These are phyloP conservation scores for Ophiostoma fasciatum DNA, from an alignment of 2,329 filamentous ascomycete species.

Conservation along the genomic window DNA sequence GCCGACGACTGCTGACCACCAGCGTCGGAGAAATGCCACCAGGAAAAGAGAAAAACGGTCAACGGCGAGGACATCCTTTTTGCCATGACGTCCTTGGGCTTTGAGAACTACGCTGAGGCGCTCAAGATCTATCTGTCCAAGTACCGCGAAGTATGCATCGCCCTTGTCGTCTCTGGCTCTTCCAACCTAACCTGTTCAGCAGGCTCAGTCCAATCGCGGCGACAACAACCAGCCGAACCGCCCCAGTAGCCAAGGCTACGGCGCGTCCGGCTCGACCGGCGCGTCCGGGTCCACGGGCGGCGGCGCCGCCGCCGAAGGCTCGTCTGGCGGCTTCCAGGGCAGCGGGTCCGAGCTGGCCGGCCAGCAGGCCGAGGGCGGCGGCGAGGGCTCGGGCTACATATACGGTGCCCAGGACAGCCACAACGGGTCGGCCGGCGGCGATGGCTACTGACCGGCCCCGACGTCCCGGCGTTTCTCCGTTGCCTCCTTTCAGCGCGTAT, in stretches of 20 bases:
- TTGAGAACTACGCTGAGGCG: slow-evolving; percentile 97
- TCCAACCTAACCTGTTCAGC: no score
- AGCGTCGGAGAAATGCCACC: slow-evolving; percentile 99
- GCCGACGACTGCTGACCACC: no score
- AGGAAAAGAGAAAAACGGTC: slow-evolving; percentile 98
- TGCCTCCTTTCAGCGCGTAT: slow-evolving; percentile 2
- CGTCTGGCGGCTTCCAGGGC: slow-evolving; percentile 29
- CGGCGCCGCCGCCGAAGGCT: slow-evolving; percentile 24
- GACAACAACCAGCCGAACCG: slow-evolving; percentile 34
- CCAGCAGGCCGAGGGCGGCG: slow-evolving; percentile 28
- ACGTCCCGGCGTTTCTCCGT: neutral
- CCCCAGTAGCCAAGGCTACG: slow-evolving; percentile 39
- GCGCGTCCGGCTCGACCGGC: slow-evolving; percentile 26
- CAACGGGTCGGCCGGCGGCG: slow-evolving; percentile 39
- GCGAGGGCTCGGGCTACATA: slow-evolving; percentile 30
- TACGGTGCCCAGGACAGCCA: slow-evolving; percentile 40
- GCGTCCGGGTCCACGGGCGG: no score
- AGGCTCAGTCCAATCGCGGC: slow-evolving; percentile 68
- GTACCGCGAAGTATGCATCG: slow-evolving; percentile 95
- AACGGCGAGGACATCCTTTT: slow-evolving; percentile 98
- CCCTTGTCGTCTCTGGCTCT: no score
- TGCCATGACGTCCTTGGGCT: slow-evolving; percentile 96
- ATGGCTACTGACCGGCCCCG: no score
- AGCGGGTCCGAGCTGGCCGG: slow-evolving; percentile 26
- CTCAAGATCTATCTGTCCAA: slow-evolving; percentile 96